Conservation (phyloP, 2,329 filamentous ascomycete species). For the Colletotrichum sp. region DNA sequence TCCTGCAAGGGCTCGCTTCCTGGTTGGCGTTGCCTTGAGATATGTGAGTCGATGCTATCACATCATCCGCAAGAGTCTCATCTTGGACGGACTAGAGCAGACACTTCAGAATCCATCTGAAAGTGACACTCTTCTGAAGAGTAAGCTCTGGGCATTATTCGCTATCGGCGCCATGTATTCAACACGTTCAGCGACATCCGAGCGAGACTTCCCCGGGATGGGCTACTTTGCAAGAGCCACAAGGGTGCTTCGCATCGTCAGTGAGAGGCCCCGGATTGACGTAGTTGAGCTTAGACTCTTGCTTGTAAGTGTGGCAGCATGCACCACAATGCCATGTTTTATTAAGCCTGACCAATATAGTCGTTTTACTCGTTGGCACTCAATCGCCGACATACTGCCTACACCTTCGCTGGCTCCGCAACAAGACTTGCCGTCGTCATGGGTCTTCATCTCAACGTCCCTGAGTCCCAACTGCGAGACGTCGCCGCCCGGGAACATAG, state of each 20-base stretch:
- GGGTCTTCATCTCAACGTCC: slow-evolving; percentile 45
- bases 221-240: slow-evolving; percentile 46
- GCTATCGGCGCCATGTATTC: slow-evolving; percentile 52
- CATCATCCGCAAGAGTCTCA: slow-evolving; percentile 41
- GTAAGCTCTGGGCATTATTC: slow-evolving; percentile 49
- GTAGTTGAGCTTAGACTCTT: slow-evolving; percentile 48
- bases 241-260: slow-evolving; percentile 39
- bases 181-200: slow-evolving; percentile 35
- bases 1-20: slow-evolving; percentile 37
- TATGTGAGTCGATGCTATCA: slow-evolving; percentile 46
- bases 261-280: slow-evolving; percentile 47
- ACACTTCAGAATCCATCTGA: slow-evolving; percentile 37
- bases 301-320: slow-evolving; percentile 35
- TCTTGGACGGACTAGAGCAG: slow-evolving; percentile 40
- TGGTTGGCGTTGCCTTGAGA: slow-evolving; percentile 44
- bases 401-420: slow-evolving; percentile 47
- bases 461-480: slow-evolving; percentile 43
- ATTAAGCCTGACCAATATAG: slow-evolving; percentile 24
- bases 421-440: slow-evolving; percentile 47
- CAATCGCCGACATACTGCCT: slow-evolving; percentile 49
- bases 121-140: slow-evolving; percentile 35
- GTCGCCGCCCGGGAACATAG: slow-evolving; percentile 41
- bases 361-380: slow-evolving; percentile 48
- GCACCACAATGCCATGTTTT: neutral
- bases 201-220: slow-evolving; percentile 45